Percentiles rank a stretch among this genome's conserved stretches.
phyloP scores from a whole-genome alignment of 2,329 filamentous ascomycete species.

The Phyllosticta capitalensis region DNA sequence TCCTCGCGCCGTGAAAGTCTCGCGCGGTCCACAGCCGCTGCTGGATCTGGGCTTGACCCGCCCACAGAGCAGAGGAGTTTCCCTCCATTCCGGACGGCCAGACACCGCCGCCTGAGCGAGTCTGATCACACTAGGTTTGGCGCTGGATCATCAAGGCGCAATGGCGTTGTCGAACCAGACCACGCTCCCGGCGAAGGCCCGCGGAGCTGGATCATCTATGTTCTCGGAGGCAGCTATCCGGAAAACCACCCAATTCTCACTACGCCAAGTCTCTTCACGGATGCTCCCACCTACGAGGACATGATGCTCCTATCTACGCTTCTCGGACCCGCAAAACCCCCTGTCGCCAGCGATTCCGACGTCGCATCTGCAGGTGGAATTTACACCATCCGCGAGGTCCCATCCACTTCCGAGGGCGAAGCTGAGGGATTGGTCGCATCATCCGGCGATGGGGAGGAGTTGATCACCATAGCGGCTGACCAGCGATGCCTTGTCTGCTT shows the following conservation, averaged over 20 bases:
- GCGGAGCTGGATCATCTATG: slow-evolving; percentile 63
- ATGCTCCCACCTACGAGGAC: slow-evolving; percentile 62
- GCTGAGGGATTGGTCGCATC: slow-evolving; percentile 37
- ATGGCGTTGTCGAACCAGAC: slow-evolving; percentile 51
- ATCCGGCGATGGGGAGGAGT: slow-evolving; percentile 28
- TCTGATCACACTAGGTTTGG: slow-evolving; percentile 53
- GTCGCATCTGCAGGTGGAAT: slow-evolving; percentile 53
- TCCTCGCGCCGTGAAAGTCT: slow-evolving; percentile 33
- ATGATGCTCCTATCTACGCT: slow-evolving; percentile 61
- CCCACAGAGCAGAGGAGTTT: slow-evolving; percentile 30
- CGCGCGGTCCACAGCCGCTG: slow-evolving; percentile 18
- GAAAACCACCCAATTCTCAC: slow-evolving; percentile 62
- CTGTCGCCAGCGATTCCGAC: slow-evolving; percentile 56
- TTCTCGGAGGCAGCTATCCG: slow-evolving; percentile 59
- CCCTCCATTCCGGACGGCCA: slow-evolving; percentile 29
- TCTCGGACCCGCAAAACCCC: slow-evolving; percentile 58
- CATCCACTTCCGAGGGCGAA: slow-evolving; percentile 23
- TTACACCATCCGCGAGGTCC: slow-evolving; percentile 40
- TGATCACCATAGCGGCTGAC: slow-evolving; percentile 22
- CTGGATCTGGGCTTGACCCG: slow-evolving; percentile 33
- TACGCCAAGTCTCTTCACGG: slow-evolving; percentile 60
- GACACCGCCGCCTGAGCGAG: slow-evolving; percentile 49
- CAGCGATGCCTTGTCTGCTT: slow-evolving; percentile 58
- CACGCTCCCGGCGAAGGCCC: slow-evolving; percentile 48
- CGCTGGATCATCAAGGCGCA: slow-evolving; percentile 51